Percentiles rank a stretch among this genome's conserved stretches.
phyloP scores from a whole-genome alignment of 2,329 filamentous ascomycete genomes.

The Aspergillus uvarum region DNA sequence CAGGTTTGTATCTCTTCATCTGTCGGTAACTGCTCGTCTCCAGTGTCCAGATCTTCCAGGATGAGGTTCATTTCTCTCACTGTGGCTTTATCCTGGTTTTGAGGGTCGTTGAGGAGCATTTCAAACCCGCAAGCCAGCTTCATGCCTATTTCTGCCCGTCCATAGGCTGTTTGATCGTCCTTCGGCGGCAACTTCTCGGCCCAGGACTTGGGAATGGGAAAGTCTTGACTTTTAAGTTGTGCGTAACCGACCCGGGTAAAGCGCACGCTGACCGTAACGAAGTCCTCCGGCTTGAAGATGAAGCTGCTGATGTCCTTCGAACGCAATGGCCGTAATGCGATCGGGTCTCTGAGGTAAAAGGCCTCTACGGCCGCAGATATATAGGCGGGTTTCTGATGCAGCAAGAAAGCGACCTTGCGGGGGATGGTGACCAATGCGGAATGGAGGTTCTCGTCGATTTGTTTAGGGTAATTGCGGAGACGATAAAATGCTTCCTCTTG shows the following conservation, averaged over 20 bases:
- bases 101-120: constrained; percentile 70
- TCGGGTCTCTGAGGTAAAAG: constrained; percentile 86
- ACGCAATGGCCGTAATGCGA: constrained; percentile 68
- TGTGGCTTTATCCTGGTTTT: constrained; percentile 65
- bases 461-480: constrained; percentile 75
- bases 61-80: constrained; percentile 75
- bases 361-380: constrained; percentile 83
- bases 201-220: constrained; percentile 63
- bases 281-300: constrained; percentile 71
- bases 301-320: constrained; percentile 55
- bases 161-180: constrained; percentile 47
- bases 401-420: constrained; percentile 74
- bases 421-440: constrained; percentile 72
- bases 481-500: constrained; percentile 91
- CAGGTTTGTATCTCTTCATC: constrained; percentile 72
- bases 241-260: constrained; percentile 91
- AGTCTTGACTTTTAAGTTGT: constrained; percentile 83
- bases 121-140: constrained; percentile 90
- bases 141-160: constrained; percentile 70
- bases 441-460: constrained; percentile 75
- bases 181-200: constrained; percentile 43
- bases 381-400: constrained; percentile 72
- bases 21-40: constrained; percentile 68
- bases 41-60: constrained; percentile 71
- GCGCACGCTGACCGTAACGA: constrained; percentile 73